These are phyloP conservation scores for Panus rudis DNA, from an alignment of 768 basidiomycete species.

Conservation along the genomic window DNA sequence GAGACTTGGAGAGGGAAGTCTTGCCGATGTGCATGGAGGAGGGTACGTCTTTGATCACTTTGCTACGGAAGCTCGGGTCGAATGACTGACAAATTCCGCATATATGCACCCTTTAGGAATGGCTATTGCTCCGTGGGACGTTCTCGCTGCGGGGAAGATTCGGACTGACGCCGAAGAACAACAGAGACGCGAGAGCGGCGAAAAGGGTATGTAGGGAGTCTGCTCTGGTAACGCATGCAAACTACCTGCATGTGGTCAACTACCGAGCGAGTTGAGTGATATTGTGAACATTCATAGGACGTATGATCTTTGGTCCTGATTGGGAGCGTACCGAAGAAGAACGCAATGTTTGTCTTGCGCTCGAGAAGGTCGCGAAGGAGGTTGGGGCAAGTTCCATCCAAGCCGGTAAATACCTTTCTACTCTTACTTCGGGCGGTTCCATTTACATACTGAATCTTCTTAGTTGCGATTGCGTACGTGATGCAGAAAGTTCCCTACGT, in stretches of 20 bases:
- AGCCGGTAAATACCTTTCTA: slow-evolving; percentile 9
- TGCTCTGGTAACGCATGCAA: neutral
- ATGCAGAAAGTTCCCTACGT: slow-evolving; percentile 43
- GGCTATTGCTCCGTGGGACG: slow-evolving; percentile 33
- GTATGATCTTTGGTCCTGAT: slow-evolving; percentile 19
- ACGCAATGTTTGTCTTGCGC: slow-evolving; percentile 28
- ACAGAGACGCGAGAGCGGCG: slow-evolving; percentile 14
- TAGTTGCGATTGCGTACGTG: slow-evolving; percentile 44
- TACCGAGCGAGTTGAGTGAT: too few relatives aligned
- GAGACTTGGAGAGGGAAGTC: slow-evolving; percentile 34
- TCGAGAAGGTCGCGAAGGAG: slow-evolving; percentile 44
- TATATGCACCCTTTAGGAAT: slow-evolving; percentile 23
- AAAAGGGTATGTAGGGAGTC: slow-evolving; percentile 25
- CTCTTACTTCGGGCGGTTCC: neutral
- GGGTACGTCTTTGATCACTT: slow-evolving; percentile 14
- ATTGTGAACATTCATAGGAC: too few relatives aligned
- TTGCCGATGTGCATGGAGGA: slow-evolving; percentile 29
- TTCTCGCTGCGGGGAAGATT: slow-evolving; percentile 29
- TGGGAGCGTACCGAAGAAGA: slow-evolving; percentile 44
- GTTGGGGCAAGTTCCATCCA: slow-evolving; percentile 25
- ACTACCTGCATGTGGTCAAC: too few relatives aligned
- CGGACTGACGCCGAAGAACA: slow-evolving; percentile 28
- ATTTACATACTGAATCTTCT: neutral
- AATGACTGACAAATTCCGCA: neutral
- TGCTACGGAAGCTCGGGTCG: neutral